Evolutionary conservation across 768 basidiomycete species (phyloP).

Genomic region (Kwoniella europaea): DNA sequence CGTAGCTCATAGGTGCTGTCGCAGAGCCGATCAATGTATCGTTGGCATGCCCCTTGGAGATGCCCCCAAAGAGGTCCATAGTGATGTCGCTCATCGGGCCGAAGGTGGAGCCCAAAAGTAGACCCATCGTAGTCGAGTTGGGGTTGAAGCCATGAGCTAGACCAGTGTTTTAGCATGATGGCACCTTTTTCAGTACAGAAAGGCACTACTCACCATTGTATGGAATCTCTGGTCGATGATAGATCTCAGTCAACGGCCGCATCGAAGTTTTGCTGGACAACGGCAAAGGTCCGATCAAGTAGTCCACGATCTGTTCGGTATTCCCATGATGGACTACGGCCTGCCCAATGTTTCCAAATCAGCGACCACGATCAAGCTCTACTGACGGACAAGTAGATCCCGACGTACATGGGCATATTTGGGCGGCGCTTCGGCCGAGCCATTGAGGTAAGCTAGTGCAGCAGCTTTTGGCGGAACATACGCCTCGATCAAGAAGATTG

Average conservation of each 20-base stretch:
- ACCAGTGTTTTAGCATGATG: not conserved
- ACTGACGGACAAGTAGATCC: not conserved
- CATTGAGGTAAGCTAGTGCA: constrained; percentile 63
- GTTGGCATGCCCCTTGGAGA: constrained; percentile 46
- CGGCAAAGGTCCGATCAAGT: constrained; percentile 68
- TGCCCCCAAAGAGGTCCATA: constrained; percentile 64
- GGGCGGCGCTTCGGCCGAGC: constrained; percentile 56
- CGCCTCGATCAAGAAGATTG: constrained; percentile 64
- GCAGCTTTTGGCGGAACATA: constrained; percentile 63
- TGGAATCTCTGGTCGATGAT: constrained; percentile 59
- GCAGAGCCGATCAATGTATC: constrained; percentile 64
- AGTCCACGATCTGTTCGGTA: constrained; percentile 62
- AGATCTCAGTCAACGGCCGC: constrained; percentile 44
- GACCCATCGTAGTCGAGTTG: constrained; percentile 52
- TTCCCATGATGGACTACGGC: constrained; percentile 66
- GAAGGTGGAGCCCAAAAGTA: constrained; percentile 9
- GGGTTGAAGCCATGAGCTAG: constrained; percentile 14
- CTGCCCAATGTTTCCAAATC: constrained; percentile 5
- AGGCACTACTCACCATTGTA: constrained; percentile 59
- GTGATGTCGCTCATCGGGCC: constrained; percentile 16
- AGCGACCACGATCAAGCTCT: not conserved
- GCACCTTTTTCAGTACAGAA: constrained; percentile 29
- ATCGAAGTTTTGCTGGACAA: constrained; percentile 60
- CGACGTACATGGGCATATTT: constrained; percentile 59
- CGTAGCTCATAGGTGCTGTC: constrained; percentile 66